Percentiles rank a stretch among this genome's conserved stretches.
These are phyloP conservation scores for Zizania latifolia DNA, from an alignment of 176 grass and related monocot species.

Conservation along the genomic window DNA sequence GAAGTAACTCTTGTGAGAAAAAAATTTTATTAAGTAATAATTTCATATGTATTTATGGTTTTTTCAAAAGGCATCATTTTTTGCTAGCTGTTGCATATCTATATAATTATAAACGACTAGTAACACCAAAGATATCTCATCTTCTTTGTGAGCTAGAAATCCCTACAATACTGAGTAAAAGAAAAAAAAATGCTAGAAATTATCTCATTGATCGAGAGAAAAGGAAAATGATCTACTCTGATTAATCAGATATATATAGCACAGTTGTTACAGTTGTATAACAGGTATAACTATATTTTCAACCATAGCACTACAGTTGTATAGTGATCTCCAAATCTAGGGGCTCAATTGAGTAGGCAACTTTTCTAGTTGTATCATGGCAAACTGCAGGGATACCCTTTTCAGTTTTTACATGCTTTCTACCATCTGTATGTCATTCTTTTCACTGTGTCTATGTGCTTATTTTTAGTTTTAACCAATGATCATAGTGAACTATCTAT, in stretches of 20 bases:
- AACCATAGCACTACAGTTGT: not conserved
- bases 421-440: not conserved
- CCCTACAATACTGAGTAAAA: not conserved
- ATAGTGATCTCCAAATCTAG: not conserved
- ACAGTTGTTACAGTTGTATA: not conserved
- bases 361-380: not conserved
- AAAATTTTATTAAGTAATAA: not conserved
- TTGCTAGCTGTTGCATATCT: not conserved
- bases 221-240: not conserved
- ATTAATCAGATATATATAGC: not conserved
- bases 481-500: not conserved
- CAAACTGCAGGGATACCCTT: not conserved
- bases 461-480: not conserved
- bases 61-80: not conserved
- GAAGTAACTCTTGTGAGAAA: not conserved
- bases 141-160: not conserved
- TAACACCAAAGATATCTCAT: not conserved
- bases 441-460: not conserved
- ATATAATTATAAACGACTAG: not conserved
- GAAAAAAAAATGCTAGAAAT: not conserved
- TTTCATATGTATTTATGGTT: constrained; percentile 10
- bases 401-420: not conserved
- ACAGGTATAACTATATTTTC: not conserved
- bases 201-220: not conserved
- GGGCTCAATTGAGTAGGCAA: not conserved